Conservation (phyloP, 2,329 filamentous ascomycete species). For the Exserohilum turcica region DNA sequence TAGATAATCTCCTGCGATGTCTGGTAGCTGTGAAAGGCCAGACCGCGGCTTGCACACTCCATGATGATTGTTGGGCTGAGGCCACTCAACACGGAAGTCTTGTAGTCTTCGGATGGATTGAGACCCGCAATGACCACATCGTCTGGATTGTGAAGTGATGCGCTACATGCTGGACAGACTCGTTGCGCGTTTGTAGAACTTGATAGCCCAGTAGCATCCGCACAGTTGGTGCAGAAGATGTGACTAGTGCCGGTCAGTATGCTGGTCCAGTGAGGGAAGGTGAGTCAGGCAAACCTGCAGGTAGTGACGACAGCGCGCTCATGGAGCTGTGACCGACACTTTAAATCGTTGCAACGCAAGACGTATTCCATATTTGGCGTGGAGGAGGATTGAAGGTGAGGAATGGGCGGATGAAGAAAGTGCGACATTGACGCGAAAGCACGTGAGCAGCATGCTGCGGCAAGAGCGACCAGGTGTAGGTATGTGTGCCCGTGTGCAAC, state of each 20-base stretch:
- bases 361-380: constrained; percentile 69
- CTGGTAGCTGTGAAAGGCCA: constrained; percentile 88
- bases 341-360: constrained; percentile 79
- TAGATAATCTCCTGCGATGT: constrained; percentile 82
- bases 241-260: constrained; percentile 62
- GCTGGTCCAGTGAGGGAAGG: constrained; percentile 11
- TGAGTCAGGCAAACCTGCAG: constrained; percentile 68
- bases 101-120: constrained; percentile 85
- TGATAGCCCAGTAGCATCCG: constrained; percentile 67
- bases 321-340: constrained; percentile 71
- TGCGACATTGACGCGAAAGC: constrained; percentile 8
- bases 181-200: constrained; percentile 58
- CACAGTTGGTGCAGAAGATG: constrained; percentile 81
- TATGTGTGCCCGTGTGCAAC: not conserved
- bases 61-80: constrained; percentile 80
- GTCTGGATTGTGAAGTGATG: constrained; percentile 70
- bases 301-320: constrained; percentile 83
- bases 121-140: constrained; percentile 75
- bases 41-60: constrained; percentile 79
- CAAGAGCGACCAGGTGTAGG: constrained; percentile 19
- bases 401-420: constrained; percentile 4
- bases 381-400: not conserved
- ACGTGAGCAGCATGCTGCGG: constrained; percentile 14
- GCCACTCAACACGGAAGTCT: constrained; percentile 82
- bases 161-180: constrained; percentile 77